These are phyloP conservation scores for Zymoseptoria ardabiliae DNA, from an alignment of 2,329 filamentous ascomycete genomes.

Conservation along the genomic window DNA sequence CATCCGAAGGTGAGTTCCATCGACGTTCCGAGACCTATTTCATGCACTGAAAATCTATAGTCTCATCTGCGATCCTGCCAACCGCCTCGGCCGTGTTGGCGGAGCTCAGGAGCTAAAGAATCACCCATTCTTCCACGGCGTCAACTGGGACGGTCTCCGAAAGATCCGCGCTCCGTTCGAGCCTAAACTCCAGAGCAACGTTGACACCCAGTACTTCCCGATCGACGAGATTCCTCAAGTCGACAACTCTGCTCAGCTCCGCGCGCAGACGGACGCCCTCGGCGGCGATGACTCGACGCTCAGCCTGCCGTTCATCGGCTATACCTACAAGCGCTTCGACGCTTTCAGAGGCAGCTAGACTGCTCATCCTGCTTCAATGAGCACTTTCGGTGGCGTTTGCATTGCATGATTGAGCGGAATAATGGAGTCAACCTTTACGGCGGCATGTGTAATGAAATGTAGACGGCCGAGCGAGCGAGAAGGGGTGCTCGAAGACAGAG, in stretches of 20 bases:
- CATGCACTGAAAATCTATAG: conserved; percentile 40
- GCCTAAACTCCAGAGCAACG: conserved; percentile 82
- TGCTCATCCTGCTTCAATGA: neutral
- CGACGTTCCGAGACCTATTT: neutral
- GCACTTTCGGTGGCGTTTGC: neutral
- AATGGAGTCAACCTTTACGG: neutral
- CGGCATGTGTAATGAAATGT: conserved; percentile 1
- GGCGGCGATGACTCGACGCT: conserved; percentile 82
- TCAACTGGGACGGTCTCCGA: conserved; percentile 88
- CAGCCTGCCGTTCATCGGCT: conserved; percentile 91
- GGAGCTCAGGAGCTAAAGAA: conserved; percentile 88
- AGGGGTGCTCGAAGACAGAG: neutral
- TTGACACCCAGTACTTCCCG: conserved; percentile 97
- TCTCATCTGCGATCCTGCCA: conserved; percentile 87
- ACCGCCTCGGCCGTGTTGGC: conserved; percentile 74
- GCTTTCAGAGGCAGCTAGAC: conserved; percentile 44
- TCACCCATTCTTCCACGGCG: conserved; percentile 93
- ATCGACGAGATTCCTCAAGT: conserved; percentile 98
- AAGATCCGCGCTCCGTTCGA: conserved; percentile 94
- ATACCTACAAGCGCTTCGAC: conserved; percentile 96
- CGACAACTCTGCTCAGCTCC: conserved; percentile 79
- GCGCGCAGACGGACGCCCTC: conserved; percentile 69
- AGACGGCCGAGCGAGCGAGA: neutral
- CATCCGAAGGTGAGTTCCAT: conserved; percentile 68
- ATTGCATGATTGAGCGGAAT: neutral